Base-by-base conservation (phyloP, 805 yeast species). In the Yarrowia alimentaria region DNA sequence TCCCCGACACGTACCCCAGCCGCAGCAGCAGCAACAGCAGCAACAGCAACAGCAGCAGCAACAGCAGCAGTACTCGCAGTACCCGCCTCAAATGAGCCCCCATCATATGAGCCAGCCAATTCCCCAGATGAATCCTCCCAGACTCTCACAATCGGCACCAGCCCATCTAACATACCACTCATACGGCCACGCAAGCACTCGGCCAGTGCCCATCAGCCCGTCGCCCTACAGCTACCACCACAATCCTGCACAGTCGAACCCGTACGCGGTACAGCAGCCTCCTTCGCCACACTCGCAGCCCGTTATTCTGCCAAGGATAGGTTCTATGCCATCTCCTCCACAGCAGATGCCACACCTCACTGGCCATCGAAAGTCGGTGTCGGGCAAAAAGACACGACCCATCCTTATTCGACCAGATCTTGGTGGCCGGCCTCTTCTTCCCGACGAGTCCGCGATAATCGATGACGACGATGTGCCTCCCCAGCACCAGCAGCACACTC, bases 241-340 rank as follows among this genome's bases (percentile, higher is more conserved):
- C n/a, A n/a, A n/a, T n/a, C n/a, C n/a, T n/a, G n/a, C n/a, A n/a
- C n/a, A n/a, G n/a, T n/a, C n/a, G n/a, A n/a, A n/a, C n/a, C n/a
- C n/a, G n/a, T n/a, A n/a, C n/a, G n/a, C n/a, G n/a, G n/a, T n/a
- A n/a, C n/a, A n/a, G n/a, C n/a, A n/a, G n/a, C 47, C 47, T 9
- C 47, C 47, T 10, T 40, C 47, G n/a, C 47, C 47, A 4, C 47
- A 40, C 12, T 40, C 47, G 6, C 47, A 40, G 33, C 22, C 47
- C 9, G 33, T 40, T 6, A 19, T 40, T 10, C 14, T 40, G 18
- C 47, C 47, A 1, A 32, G 47, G 10, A 26, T 40, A 13, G 24
- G 33, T 6, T 28, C 47, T 16, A 26, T 40, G 33, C 47, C 47
- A 4, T 26, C 33, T 22, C 47, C 47, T 2, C 47, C 47, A 3